Conservation (phyloP, 1,284 basidiomycete species). For the Wolfiporia cocos region DNA sequence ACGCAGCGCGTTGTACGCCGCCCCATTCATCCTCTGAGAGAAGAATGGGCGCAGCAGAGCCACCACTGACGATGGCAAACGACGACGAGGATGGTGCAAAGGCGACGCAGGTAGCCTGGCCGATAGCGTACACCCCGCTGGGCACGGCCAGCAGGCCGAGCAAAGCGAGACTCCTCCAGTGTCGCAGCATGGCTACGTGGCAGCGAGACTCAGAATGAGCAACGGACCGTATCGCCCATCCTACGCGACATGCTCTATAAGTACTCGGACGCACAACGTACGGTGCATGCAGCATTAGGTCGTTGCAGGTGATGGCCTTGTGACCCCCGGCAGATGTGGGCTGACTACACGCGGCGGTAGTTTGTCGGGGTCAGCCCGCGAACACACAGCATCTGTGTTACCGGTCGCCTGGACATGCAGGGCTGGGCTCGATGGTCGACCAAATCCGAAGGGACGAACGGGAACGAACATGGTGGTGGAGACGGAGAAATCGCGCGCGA, state of each 20-base stretch:
- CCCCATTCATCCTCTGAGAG: constrained; percentile 55
- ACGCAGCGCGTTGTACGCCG: constrained; percentile 56
- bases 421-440: too few relatives aligned
- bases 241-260: too few relatives aligned
- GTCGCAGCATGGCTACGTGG: constrained; percentile 1
- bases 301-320: constrained; percentile 4
- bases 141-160: constrained; percentile 11
- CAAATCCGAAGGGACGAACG: too few relatives aligned
- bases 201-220: too few relatives aligned
- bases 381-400: too few relatives aligned
- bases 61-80: constrained; percentile 37
- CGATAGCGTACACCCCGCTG: constrained; percentile 23
- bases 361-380: too few relatives aligned
- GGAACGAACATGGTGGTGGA: too few relatives aligned
- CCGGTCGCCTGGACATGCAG: too few relatives aligned
- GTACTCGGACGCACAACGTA: too few relatives aligned
- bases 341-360: too few relatives aligned
- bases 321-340: constrained; percentile 8
- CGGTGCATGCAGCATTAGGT: too few relatives aligned
- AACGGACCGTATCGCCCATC: constrained; percentile 1
- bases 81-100: constrained; percentile 26
- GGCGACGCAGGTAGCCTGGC: constrained; percentile 27
- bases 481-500: background rate
- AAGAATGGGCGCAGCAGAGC: constrained; percentile 42
- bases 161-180: constrained; percentile 2